Percentiles rank a stretch among this genome's conserved stretches.
phyloP scores from a whole-genome alignment of 805 yeast species.

The Komagataella ulmi region DNA sequence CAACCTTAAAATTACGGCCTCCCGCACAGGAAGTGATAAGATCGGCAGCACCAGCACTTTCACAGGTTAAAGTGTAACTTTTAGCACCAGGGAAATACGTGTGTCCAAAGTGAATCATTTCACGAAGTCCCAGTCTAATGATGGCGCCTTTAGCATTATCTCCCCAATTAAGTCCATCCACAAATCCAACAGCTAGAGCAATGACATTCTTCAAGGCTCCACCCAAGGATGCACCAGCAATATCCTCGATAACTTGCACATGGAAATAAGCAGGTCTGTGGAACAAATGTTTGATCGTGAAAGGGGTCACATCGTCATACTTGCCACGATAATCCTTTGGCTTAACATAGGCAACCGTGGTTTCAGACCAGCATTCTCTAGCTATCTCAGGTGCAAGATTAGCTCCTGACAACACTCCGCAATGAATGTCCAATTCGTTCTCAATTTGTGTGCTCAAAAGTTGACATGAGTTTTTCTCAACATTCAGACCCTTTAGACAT shows the following conservation, averaged over 20 bases:
- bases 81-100: slow-evolving; percentile 66
- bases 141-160: slow-evolving; percentile 97
- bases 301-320: slow-evolving; percentile 62
- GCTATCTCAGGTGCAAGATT: slow-evolving; percentile 97
- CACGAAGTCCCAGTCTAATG: slow-evolving; percentile 90
- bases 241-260: slow-evolving; percentile 83
- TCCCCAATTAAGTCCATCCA: slow-evolving; percentile 98
- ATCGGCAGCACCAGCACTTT: slow-evolving; percentile 97
- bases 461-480: slow-evolving; percentile 73
- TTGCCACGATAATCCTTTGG: slow-evolving; percentile 59
- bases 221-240: slow-evolving; percentile 90
- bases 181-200: slow-evolving; percentile 94
- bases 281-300: slow-evolving; percentile 67
- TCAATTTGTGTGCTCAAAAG: slow-evolving; percentile 69
- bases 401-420: slow-evolving; percentile 97
- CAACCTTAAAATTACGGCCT: slow-evolving; percentile 93
- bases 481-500: slow-evolving; percentile 92
- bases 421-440: slow-evolving; percentile 69
- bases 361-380: slow-evolving; percentile 90
- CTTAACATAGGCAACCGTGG: slow-evolving; percentile 81
- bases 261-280: slow-evolving; percentile 93
- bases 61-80: slow-evolving; percentile 78
- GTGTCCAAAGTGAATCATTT: slow-evolving; percentile 77
- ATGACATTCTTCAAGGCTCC: slow-evolving; percentile 96
- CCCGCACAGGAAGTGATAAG: slow-evolving; percentile 95